Evolutionary conservation across 148 eudicot genomes (phyloP).

Genomic region (Cornus controversa): DNA sequence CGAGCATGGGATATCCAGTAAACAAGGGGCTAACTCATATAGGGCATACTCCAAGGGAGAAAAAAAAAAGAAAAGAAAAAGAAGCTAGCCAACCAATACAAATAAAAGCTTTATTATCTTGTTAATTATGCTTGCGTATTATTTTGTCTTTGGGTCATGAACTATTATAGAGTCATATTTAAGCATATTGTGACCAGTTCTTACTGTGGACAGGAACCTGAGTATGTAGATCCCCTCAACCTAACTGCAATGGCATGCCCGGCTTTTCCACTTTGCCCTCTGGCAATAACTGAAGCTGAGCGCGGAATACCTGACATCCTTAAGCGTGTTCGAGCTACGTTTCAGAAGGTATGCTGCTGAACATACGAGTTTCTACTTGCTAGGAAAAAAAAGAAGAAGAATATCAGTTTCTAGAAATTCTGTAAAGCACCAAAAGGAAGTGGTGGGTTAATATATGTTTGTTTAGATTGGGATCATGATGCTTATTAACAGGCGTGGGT

Average conservation of each 20-base stretch:
- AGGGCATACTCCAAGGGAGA: not conserved
- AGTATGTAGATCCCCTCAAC: conserved; percentile 83
- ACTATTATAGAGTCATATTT: not conserved
- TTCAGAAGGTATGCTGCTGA: conserved; percentile 71
- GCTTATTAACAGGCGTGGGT: conserved; percentile 7
- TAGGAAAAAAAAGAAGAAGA: not conserved
- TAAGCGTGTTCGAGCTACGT: conserved; percentile 80
- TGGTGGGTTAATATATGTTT: not conserved
- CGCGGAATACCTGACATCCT: conserved; percentile 93
- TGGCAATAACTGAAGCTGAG: conserved; percentile 97
- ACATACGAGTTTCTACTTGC: not conserved
- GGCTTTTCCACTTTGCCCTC: conserved; percentile 90
- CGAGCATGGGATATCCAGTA: no score
- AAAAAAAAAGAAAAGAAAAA: not conserved
- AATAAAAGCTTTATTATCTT: not conserved
- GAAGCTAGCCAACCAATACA: not conserved
- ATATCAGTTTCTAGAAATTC: not conserved
- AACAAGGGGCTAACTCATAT: not conserved
- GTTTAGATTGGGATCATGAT: not conserved
- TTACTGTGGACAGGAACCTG: conserved; percentile 58
- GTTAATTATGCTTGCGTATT: conserved; percentile 1
- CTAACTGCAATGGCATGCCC: conserved; percentile 98
- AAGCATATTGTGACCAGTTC: not conserved
- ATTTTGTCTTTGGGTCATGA: conserved; percentile 5
- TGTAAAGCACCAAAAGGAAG: not conserved